phyloP scores from a whole-genome alignment of 768 basidiomycete genomes.

The Tulasnella sp. region DNA sequence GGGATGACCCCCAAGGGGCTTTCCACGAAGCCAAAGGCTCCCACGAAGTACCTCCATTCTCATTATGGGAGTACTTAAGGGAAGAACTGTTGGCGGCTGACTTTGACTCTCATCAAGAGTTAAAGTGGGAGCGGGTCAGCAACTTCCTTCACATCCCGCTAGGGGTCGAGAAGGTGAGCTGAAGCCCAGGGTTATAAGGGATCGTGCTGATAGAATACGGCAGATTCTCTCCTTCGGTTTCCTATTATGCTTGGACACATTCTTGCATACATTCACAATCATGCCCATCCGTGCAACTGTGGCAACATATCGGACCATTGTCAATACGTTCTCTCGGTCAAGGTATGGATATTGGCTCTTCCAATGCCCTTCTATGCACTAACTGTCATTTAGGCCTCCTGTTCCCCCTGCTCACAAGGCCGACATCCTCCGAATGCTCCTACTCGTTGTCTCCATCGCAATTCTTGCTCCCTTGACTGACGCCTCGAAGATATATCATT shows the following conservation, averaged over 20 bases:
- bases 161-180: conserved; percentile 85
- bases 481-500: conserved; percentile 96
- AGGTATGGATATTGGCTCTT: conserved; percentile 31
- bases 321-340: conserved; percentile 41
- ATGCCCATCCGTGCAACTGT: conserved; percentile 82
- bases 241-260: conserved; percentile 90
- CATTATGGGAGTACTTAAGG: conserved; percentile 86
- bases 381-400: conserved; percentile 36
- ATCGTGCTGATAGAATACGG: not conserved
- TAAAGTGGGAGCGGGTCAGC: conserved; percentile 93
- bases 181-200: not conserved
- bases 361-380: conserved; percentile 36
- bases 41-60: conserved; percentile 50
- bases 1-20: not conserved
- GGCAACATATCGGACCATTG: conserved; percentile 49
- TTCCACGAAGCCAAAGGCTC: not conserved
- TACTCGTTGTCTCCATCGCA: conserved; percentile 68
- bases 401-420: conserved; percentile 88
- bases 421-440: conserved; percentile 75
- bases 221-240: conserved; percentile 92
- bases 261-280: conserved; percentile 96
- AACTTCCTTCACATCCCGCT: conserved; percentile 92
- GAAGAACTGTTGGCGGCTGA: conserved; percentile 90
- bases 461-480: conserved; percentile 82
- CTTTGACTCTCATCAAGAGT: conserved; percentile 88